Percentiles rank a stretch among this genome's conserved stretches.
Conservation (phyloP, 2,329 filamentous ascomycete genomes). For the Cucurbitaria berberidis region DNA sequence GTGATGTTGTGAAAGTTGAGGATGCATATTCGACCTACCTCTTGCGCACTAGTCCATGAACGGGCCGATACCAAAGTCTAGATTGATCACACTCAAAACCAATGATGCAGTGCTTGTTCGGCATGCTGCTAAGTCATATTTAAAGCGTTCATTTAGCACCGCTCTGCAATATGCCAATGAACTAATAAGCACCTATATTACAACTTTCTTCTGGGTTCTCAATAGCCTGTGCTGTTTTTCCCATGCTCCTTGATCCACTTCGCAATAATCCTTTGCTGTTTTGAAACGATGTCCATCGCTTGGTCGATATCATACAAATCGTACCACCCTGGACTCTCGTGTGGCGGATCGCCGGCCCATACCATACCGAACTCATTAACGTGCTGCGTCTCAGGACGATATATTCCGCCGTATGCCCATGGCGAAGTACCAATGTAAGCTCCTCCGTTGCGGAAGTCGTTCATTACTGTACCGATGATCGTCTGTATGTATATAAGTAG, state of each 20-base stretch:
- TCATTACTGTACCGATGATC: conserved; percentile 46
- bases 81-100: too few species aligned
- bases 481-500: conserved; percentile 21
- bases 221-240: conserved; percentile 3
- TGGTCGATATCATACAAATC: conserved; percentile 49
- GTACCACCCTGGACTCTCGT: conserved; percentile 50
- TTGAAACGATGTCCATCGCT: conserved; percentile 46
- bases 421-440: conserved; percentile 48
- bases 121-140: background rate
- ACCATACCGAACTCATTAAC: conserved; percentile 50
- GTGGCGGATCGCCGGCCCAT: conserved; percentile 51
- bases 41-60: background rate
- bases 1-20: background rate
- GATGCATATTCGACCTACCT: background rate
- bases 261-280: conserved; percentile 41
- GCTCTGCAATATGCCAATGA: background rate
- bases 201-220: too few species aligned
- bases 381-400: conserved; percentile 48
- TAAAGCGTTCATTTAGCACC: background rate
- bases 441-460: conserved; percentile 43
- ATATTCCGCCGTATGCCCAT: conserved; percentile 51
- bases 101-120: background rate
- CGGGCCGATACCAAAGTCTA: background rate
- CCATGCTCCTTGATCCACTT: conserved; percentile 35
- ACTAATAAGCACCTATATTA: background rate